phyloP scores from a whole-genome alignment of 352 stramenopile genomes.

The Pythium insidiosum region DNA sequence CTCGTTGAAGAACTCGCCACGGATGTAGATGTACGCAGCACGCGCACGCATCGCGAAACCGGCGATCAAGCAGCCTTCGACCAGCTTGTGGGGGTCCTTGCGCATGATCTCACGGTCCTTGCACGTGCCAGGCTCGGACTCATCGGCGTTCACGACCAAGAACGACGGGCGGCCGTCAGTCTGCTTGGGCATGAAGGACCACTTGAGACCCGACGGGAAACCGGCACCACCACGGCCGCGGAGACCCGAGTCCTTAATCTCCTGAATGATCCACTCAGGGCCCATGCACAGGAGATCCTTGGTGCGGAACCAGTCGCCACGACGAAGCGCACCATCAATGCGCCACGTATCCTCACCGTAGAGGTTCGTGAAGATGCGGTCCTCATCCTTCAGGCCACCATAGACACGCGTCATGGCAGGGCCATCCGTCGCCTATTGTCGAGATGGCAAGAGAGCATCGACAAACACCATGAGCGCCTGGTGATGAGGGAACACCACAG shows the following conservation, averaged over 20 bases:
- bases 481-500: neutral
- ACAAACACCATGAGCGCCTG: neutral
- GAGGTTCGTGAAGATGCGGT: slow-evolving; percentile 99
- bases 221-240: slow-evolving; percentile 96
- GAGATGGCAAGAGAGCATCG: neutral
- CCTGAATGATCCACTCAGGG: slow-evolving; percentile 99
- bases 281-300: slow-evolving; percentile 99
- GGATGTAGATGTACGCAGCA: slow-evolving; percentile 99
- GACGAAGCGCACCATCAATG: slow-evolving; percentile 82
- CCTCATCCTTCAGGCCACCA: slow-evolving; percentile 96
- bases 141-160: slow-evolving; percentile 99
- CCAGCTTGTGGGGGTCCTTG: slow-evolving; percentile 99
- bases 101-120: slow-evolving; percentile 99
- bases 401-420: slow-evolving; percentile 82
- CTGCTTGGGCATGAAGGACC: slow-evolving; percentile 99
- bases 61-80: slow-evolving; percentile 97
- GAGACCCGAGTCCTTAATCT: slow-evolving; percentile 99
- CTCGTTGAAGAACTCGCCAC: slow-evolving; percentile 99
- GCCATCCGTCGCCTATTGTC: slow-evolving; percentile 25
- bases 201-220: slow-evolving; percentile 99
- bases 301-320: slow-evolving; percentile 95
- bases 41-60: slow-evolving; percentile 98
- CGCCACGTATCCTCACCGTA: slow-evolving; percentile 96
- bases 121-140: slow-evolving; percentile 98
- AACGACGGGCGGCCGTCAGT: slow-evolving; percentile 98